Evolutionary conservation across 2,329 filamentous ascomycete genomes (phyloP).

Genomic region (Stemphylium lycopersici): DNA sequence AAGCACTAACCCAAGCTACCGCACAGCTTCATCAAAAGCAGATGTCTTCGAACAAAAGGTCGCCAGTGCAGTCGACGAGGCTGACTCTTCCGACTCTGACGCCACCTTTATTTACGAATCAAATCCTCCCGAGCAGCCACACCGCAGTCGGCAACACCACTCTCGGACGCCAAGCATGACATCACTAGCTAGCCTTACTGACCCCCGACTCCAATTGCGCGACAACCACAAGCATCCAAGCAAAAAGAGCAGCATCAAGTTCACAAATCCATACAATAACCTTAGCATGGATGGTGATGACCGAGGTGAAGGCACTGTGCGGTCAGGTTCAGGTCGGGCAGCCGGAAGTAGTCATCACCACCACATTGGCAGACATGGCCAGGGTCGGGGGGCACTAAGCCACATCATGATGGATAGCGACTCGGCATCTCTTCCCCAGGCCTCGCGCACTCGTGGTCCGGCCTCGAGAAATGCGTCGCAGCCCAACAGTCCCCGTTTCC

Average conservation of each 20-base stretch:
- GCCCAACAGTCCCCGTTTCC: slow-evolving; percentile 69
- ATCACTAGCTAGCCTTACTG: slow-evolving; percentile 73
- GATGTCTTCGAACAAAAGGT: slow-evolving; percentile 98
- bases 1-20: slow-evolving; percentile 45
- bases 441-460: slow-evolving; percentile 66
- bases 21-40: slow-evolving; percentile 85
- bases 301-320: slow-evolving; percentile 47
- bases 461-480: slow-evolving; percentile 68
- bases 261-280: slow-evolving; percentile 75
- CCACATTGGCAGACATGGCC: slow-evolving; percentile 79
- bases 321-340: slow-evolving; percentile 52
- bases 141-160: slow-evolving; percentile 76
- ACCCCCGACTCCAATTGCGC: slow-evolving; percentile 61
- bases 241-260: slow-evolving; percentile 95
- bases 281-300: slow-evolving; percentile 60
- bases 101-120: slow-evolving; percentile 99
- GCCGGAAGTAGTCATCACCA: slow-evolving; percentile 75
- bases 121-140: slow-evolving; percentile 73
- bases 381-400: slow-evolving; percentile 72
- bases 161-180: slow-evolving; percentile 94
- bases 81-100: slow-evolving; percentile 94
- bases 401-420: slow-evolving; percentile 64
- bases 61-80: slow-evolving; percentile 92
- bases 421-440: slow-evolving; percentile 69
- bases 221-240: slow-evolving; percentile 68